Evolutionary conservation across 495 filamentous ascomycete species (phyloP).

Genomic region (Neurospora hispaniola): DNA sequence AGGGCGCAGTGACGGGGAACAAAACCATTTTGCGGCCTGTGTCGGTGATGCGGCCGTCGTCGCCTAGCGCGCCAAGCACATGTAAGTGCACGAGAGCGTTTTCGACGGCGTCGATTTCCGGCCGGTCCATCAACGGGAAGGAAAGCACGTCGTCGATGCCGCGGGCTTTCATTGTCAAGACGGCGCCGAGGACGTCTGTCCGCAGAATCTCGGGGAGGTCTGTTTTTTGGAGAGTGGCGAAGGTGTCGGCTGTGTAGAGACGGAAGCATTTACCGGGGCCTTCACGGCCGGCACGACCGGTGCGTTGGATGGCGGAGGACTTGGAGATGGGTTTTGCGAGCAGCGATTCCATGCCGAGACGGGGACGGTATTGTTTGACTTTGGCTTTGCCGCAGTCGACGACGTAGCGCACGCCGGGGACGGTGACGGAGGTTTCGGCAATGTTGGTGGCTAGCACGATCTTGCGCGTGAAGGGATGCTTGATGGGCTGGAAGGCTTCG

Average conservation of each 20-base stretch:
- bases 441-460: conserved; percentile 93
- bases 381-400: conserved; percentile 93
- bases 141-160: conserved; percentile 71
- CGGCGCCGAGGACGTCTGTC: conserved; percentile 71
- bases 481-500: conserved; percentile 68
- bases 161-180: conserved; percentile 91
- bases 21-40: conserved; percentile 67
- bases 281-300: conserved; percentile 90
- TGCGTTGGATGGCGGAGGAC: conserved; percentile 84
- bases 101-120: conserved; percentile 63
- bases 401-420: conserved; percentile 83
- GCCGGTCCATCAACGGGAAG: conserved; percentile 81
- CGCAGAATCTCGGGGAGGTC: conserved; percentile 85
- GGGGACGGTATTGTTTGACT: conserved; percentile 78
- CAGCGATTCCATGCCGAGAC: conserved; percentile 81
- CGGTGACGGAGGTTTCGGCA: conserved; percentile 94
- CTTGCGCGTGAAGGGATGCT: conserved; percentile 65
- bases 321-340: conserved; percentile 86
- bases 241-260: conserved; percentile 78
- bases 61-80: conserved; percentile 63
- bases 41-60: conserved; percentile 60
- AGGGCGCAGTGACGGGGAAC: conserved; percentile 71
- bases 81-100: conserved; percentile 77
- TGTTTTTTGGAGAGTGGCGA: conserved; percentile 54
- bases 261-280: conserved; percentile 81